A percentile compares a stretch with the other conserved stretches of the same genome.
Evolutionary conservation across 2,329 filamentous ascomycete genomes (phyloP).

Genomic region (Xylariaceae sp.): DNA sequence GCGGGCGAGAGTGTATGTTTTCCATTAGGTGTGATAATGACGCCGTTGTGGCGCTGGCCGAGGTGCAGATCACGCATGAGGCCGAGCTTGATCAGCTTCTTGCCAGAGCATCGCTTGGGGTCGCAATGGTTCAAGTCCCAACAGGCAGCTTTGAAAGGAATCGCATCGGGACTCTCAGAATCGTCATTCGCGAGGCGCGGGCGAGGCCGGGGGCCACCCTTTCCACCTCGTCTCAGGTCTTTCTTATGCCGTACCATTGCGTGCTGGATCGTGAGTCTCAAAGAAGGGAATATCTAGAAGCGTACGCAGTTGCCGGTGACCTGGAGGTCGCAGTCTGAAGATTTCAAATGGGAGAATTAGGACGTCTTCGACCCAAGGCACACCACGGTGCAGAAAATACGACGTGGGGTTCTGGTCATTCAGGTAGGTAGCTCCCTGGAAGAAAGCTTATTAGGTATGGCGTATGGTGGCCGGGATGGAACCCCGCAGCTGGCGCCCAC

Average conservation of each 20-base stretch:
- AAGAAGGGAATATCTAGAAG: not conserved
- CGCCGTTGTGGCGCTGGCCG: slow-evolving; percentile 85
- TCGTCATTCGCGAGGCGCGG: slow-evolving; percentile 39
- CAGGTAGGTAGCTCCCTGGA: too few relatives aligned
- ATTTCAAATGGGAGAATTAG: too few relatives aligned
- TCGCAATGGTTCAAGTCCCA: slow-evolving; percentile 99
- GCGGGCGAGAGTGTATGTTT: slow-evolving; percentile 80
- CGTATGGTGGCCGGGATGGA: too few relatives aligned
- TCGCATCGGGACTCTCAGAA: slow-evolving; percentile 34
- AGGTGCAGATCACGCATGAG: slow-evolving; percentile 90
- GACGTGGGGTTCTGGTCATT: too few relatives aligned
- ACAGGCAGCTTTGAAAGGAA: slow-evolving; percentile 82
- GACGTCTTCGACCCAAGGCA: too few relatives aligned
- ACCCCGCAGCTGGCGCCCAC: too few relatives aligned
- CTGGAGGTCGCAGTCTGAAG: too few relatives aligned
- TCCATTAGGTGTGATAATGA: slow-evolving; percentile 93
- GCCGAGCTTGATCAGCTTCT: slow-evolving; percentile 86
- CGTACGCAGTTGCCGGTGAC: too few relatives aligned
- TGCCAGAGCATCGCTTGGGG: slow-evolving; percentile 92
- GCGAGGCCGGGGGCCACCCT: slow-evolving; percentile 56
- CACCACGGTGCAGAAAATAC: too few relatives aligned
- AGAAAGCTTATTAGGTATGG: too few relatives aligned
- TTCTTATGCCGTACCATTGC: slow-evolving; percentile 95
- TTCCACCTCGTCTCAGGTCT: slow-evolving; percentile 73
- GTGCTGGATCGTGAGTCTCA: not conserved